Evolutionary conservation across 2,329 filamentous ascomycete genomes (phyloP).

Genomic region (Ophiocordyceps camponoti-leonardi): DNA sequence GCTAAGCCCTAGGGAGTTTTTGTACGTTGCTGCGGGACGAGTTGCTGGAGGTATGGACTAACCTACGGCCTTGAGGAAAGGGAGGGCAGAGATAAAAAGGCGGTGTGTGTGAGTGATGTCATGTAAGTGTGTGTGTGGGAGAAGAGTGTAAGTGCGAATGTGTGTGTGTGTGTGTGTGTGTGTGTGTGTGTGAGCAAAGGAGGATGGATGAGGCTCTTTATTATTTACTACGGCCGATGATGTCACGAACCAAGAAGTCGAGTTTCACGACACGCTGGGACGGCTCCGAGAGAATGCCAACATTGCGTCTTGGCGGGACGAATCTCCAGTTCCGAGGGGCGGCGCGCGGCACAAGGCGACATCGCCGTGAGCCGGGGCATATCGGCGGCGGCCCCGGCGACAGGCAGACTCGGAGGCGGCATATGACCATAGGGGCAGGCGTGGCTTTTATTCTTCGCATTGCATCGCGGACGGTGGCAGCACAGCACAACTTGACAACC

Average conservation of each 20-base stretch:
- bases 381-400: background rate
- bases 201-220: background rate
- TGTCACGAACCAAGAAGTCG: background rate
- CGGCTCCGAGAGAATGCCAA: background rate
- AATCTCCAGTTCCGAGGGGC: background rate
- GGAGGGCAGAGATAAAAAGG: no score
- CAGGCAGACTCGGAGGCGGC: background rate
- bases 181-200: background rate
- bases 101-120: no score
- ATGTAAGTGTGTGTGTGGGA: no score
- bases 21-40: no score
- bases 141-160: no score
- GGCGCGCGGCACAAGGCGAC: background rate
- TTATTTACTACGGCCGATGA: no score
- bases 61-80: no score
- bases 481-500: slow-evolving; percentile 2
- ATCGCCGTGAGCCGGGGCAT: background rate
- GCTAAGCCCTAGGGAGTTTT: no score
- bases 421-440: background rate
- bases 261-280: background rate
- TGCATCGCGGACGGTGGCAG: background rate
- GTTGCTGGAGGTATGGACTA: no score
- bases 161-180: no score
- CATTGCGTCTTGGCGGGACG: background rate
- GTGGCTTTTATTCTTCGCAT: background rate